These are phyloP conservation scores for Nicotiana tabacum DNA, from an alignment of 257 asterid genomes.

Conservation along the genomic window DNA sequence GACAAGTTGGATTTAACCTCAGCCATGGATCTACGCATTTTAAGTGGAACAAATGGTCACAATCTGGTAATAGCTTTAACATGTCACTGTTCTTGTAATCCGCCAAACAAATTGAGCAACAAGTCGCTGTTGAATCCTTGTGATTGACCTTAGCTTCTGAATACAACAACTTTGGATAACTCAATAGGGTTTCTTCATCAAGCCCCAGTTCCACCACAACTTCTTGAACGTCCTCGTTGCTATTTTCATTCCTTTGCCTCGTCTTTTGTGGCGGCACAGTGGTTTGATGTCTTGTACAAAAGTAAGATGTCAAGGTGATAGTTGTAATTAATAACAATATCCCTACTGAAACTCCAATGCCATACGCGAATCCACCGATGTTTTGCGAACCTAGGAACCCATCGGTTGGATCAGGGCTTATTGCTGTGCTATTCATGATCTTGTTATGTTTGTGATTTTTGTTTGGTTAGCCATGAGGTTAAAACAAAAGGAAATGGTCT, in stretches of 20 bases:
- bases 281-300: conserved; percentile 55
- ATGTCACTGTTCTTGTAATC: conserved; percentile 57
- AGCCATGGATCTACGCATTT: conserved; percentile 89
- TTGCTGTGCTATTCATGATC: conserved; percentile 40
- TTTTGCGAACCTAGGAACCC: conserved; percentile 45
- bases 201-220: conserved; percentile 44
- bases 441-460: not conserved
- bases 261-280: conserved; percentile 17
- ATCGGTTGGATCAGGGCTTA: conserved; percentile 21
- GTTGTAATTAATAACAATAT: conserved; percentile 79
- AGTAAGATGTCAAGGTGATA: conserved; percentile 71
- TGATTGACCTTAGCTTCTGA: conserved; percentile 54
- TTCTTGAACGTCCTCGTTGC: not conserved
- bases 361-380: conserved; percentile 80
- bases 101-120: conserved; percentile 85
- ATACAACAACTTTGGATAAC: conserved; percentile 62
- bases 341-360: conserved; percentile 76
- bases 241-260: not conserved
- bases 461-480: conserved; percentile 28
- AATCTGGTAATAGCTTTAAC: conserved; percentile 68
- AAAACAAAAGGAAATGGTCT: conserved; percentile 1
- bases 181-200: conserved; percentile 61
- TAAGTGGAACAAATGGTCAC: conserved; percentile 75
- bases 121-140: conserved; percentile 45
- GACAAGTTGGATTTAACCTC: conserved; percentile 83